Percentiles rank a stretch among this genome's conserved stretches.
Evolutionary conservation across 106 monocot species (phyloP).

Genomic region (Allium cepa): DNA sequence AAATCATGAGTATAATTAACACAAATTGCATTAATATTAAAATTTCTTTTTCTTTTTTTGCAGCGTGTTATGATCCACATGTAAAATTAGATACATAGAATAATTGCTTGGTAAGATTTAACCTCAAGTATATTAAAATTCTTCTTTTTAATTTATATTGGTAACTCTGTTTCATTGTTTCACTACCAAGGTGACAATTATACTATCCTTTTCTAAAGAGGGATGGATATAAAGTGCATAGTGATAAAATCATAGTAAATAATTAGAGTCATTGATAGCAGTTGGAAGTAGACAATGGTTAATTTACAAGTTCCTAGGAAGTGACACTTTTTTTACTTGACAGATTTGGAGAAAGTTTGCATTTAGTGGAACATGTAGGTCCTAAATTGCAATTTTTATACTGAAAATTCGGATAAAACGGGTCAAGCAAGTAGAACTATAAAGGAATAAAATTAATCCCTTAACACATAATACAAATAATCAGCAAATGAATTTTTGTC

Average conservation of each 20-base stretch:
- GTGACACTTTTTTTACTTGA: slow-evolving; percentile 6
- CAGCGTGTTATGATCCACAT: background rate
- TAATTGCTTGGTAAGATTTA: background rate
- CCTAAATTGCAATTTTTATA: background rate
- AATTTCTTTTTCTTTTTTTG: background rate
- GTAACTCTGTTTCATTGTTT: background rate
- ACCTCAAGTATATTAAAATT: background rate
- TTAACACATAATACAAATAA: background rate
- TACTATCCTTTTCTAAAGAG: background rate
- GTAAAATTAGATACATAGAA: background rate
- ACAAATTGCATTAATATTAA: background rate
- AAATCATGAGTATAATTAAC: background rate
- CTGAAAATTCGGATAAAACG: background rate
- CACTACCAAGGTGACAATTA: background rate
- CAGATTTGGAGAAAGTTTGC: slow-evolving; percentile 1
- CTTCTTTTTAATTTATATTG: background rate
- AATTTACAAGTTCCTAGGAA: slow-evolving; percentile 7
- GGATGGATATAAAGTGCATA: background rate
- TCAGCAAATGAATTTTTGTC: background rate
- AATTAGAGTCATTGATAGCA: background rate
- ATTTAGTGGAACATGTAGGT: slow-evolving; percentile 4
- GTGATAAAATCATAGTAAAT: background rate
- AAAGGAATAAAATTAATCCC: too few relatives aligned
- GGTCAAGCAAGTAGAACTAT: too few relatives aligned
- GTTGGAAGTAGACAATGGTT: background rate